Base-by-base conservation (phyloP, 2,329 filamentous ascomycete genomes). In the Calonectria montana region DNA sequence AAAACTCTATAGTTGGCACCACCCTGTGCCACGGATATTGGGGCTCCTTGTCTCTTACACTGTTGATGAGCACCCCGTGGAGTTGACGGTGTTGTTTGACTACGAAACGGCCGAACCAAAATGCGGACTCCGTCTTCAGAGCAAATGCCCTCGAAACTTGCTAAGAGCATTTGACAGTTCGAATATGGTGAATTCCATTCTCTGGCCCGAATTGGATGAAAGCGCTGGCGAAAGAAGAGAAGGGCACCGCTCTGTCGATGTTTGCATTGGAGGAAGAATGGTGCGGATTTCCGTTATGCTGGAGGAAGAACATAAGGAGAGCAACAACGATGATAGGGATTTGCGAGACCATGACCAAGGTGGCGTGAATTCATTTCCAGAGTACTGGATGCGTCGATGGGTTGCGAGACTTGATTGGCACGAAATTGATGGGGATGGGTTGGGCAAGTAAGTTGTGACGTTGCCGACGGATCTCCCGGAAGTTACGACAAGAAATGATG, bases 1-100 rank as follows among this genome's bases (percentile, higher is more conserved):
- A 18, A 65, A 50, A 12, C 45, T 45, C 18, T 65, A 65, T 15
- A n/a, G 29, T 25, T 65, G 45, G 62, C 45, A 65, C 62, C 43
- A 65, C 7, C 62, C 45, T 10, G 16, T 65, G 13, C 62, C 62
- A 12, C 62, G 39, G 21, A 48, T 65, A 4, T n/a, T 50, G 10
- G 62, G 62, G 6, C n/a, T 65, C 7, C 29, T 50, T 48, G 23
- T 65, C 8, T 31, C 50, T 45, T 65, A 65, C 31, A 27, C 29
- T 6, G 21, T 65, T 25, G 45, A 65, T 12, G 62, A 31, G 18
- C 6, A 50, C 29, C 4, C 31, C 9, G 23, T 50, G 12, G 62
- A 50, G 29, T 18, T 50, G 43, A 21, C 35, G 15, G 43, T 65
- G 21, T 16, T 50, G 25, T 50, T 45, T 25, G 62, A 65, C 41